Evolutionary conservation across 1,284 basidiomycete genomes (phyloP), one percentile per base, ranked within the genome.

Genomic region (Trametes versicolor): DNA sequence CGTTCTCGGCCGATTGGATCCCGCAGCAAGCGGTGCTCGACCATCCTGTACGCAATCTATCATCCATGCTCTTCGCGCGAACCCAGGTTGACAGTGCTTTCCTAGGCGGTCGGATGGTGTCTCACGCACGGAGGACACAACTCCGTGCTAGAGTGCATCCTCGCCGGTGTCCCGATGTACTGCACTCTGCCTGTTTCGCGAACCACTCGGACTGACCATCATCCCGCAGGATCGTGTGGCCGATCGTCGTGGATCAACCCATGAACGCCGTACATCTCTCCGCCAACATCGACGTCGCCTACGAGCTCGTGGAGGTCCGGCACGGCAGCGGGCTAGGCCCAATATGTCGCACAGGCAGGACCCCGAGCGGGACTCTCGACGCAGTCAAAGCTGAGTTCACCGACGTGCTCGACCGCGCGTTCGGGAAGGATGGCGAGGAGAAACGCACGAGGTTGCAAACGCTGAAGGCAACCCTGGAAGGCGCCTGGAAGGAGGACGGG

Each of bases 251-350:
- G 6, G 73, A 75, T 58, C 73, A 75, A 48, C 72, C 71, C 10
- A 15, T 36, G 4, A 72, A 70, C 52, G 71, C 72, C 17, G 54
- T 71, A 5, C 59, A 68, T 39, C 43, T 71, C 9, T 54, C 65
- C 12, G 59, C 70, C 10, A 67, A 56, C 45, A 70, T 70, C 49
- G 51, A 69, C 19, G 65, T 75, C 19, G 74, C 70, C 2, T 75
- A 73, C 58, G 72, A 75, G 65, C 60, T 76, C n/a, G 27, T 75
- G 21, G 70, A 75, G 57, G 74, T 74, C 0, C 71, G 73, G 13
- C 68, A 67, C 1, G 72, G 71, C 4, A 17, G 27, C 2, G 72
- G 73, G 2, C 60, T 72, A 17, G 62, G 66, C 55, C 65, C 61
- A 17, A 55, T 71, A 43, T 61, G 60, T 23, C 66, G 72, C 27